Base-by-base conservation (phyloP, 169 alveolate species). In the Theileria luwenshuni region DNA sequence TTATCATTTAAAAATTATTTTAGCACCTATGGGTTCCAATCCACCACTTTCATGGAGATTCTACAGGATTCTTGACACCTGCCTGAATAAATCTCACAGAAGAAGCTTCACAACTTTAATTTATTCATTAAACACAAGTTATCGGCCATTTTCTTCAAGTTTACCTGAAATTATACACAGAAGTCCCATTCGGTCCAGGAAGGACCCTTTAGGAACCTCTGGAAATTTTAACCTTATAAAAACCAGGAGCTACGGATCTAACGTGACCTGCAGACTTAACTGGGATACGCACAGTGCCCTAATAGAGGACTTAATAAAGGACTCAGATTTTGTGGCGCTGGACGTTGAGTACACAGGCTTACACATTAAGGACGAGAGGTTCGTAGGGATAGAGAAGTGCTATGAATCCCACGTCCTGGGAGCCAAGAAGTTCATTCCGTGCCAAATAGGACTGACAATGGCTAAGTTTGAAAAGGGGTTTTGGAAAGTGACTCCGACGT, bases 321-420 rank as follows among this genome's bases (percentile, higher is more conserved):
- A 83, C 6, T 47, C 87, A 41, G 94, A 90, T 83, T 85, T 90
- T 61, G 91, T 90, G 41, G 88, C 94, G 23, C 45, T 90, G 23
- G 94, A 90, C 58, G 91, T 90, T 47, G 94, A 90, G 47, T 90
- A 90, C 76, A 90, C 94, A 2, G 94, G 89, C 15, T 69, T 92
- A 10, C 96, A 91, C 69, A 51, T 81, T 33, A 76, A 80, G 62
- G 92, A 89, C 76, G 95, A 92, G 60, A 77, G 94, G 56, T 91
- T 81, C 42, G 56, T 92, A 28, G 94, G 95, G 32, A 76, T 92
- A 38, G 94, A 91, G 45, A 73, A 91, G 52, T 90, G 94, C 73
- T 92, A 92, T 76, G 95, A 90, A 61, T 95, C 95, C 13, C 96
- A 92, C 81, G 79, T 89, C 54, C 74, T 70, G 51, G 96, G 96